Evolutionary conservation across 1,284 basidiomycete species (phyloP).

Genomic region (Heterobasidion parviporum): DNA sequence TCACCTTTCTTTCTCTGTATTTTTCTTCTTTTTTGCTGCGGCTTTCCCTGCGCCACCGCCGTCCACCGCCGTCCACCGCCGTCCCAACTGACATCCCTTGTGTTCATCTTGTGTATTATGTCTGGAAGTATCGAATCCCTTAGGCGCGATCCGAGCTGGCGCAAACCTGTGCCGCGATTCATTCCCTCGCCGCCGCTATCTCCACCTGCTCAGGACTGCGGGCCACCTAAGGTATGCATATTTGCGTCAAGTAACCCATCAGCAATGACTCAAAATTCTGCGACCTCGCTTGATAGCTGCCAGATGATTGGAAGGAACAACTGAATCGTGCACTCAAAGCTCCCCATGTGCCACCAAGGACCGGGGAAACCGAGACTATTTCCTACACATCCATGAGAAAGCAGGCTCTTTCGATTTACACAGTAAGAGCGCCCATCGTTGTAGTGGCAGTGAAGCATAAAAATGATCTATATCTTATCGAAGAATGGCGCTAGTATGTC

Average conservation of each 20-base stretch:
- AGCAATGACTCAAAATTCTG: not conserved
- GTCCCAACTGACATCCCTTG: too few relatives aligned
- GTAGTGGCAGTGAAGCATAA: not conserved
- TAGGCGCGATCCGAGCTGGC: slow-evolving; percentile 11
- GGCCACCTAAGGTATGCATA: not conserved
- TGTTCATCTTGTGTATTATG: not conserved
- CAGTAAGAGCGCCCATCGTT: not conserved
- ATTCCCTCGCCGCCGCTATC: slow-evolving; percentile 12
- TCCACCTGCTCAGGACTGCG: slow-evolving; percentile 4
- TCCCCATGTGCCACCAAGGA: too few relatives aligned
- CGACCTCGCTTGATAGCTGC: slow-evolving; percentile 6
- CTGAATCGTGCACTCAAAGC: slow-evolving; percentile 4
- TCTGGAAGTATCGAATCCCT: not conserved
- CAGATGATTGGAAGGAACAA: slow-evolving; percentile 10
- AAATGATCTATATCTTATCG: not conserved
- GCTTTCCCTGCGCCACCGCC: not conserved
- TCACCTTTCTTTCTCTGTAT: not conserved
- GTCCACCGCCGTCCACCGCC: too few relatives aligned
- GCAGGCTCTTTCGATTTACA: not conserved
- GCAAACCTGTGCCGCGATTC: slow-evolving; percentile 14
- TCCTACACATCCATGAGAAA: not conserved
- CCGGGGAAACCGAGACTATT: not conserved
- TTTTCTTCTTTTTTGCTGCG: not conserved
- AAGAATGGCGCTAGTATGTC: not conserved
- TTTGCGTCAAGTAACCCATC: not conserved